phyloP scores from a whole-genome alignment of 2,329 filamentous ascomycete species.

The Penicillium freii region DNA sequence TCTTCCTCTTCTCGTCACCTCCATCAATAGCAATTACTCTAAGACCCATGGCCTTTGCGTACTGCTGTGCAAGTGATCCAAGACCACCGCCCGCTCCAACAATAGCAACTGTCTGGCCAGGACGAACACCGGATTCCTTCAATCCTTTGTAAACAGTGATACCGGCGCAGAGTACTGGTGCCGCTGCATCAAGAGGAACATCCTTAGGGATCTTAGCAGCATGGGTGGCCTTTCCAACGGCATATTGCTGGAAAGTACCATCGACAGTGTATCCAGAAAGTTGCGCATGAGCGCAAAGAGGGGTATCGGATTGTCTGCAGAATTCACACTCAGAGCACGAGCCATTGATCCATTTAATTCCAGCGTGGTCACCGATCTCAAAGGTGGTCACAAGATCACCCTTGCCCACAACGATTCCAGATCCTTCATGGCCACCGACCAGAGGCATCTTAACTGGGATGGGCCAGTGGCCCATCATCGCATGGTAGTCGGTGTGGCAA shows the following conservation, averaged over 20 bases:
- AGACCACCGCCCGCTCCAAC: conserved; percentile 85
- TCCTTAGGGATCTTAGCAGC: conserved; percentile 78
- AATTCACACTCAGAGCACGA: conserved; percentile 78
- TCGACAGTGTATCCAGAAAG: conserved; percentile 90
- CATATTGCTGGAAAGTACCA: conserved; percentile 90
- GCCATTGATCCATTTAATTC: conserved; percentile 89
- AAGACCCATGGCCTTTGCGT: conserved; percentile 86
- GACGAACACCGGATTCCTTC: conserved; percentile 73
- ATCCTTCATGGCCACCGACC: conserved; percentile 74
- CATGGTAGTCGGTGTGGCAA: conserved; percentile 81
- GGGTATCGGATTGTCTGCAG: conserved; percentile 75
- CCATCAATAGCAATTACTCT: conserved; percentile 76
- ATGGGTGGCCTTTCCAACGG: conserved; percentile 80
- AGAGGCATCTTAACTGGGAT: conserved; percentile 75
- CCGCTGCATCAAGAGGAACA: conserved; percentile 70
- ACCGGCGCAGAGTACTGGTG: conserved; percentile 79
- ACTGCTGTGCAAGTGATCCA: conserved; percentile 77
- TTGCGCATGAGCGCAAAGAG: conserved; percentile 70
- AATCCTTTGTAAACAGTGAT: conserved; percentile 87
- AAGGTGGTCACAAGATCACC: conserved; percentile 73
- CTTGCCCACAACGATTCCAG: conserved; percentile 73
- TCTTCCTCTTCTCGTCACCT: conserved; percentile 73
- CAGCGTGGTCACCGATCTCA: conserved; percentile 75
- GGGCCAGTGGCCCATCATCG: conserved; percentile 87
- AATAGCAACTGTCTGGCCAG: conserved; percentile 77